Evolutionary conservation across 352 stramenopile species (phyloP).

Genomic region (Globisporangium nunn): DNA sequence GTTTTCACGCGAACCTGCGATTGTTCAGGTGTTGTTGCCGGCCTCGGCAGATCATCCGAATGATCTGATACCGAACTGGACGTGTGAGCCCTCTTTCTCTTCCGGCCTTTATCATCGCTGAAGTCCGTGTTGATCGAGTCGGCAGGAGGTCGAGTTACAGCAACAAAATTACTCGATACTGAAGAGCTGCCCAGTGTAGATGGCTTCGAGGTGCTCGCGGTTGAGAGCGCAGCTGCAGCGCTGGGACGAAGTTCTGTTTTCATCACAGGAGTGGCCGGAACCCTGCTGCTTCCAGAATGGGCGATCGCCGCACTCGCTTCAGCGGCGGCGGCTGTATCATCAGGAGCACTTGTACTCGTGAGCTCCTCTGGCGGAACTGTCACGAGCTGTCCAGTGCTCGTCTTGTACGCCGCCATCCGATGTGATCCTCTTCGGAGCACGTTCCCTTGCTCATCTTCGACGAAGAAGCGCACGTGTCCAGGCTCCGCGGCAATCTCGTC

Average conservation of each 20-base stretch:
- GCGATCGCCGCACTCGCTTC: no score
- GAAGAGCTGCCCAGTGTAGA: neutral
- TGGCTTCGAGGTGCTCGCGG: neutral
- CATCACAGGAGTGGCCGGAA: neutral
- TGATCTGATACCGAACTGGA: neutral
- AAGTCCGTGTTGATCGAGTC: neutral
- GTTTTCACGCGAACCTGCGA: neutral
- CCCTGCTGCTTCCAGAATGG: neutral
- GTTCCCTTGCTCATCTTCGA: conserved; percentile 28
- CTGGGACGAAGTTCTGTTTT: neutral
- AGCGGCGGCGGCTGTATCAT: neutral
- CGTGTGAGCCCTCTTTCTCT: neutral
- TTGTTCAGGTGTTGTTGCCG: neutral
- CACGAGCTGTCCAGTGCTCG: conserved; percentile 10
- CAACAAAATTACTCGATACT: neutral
- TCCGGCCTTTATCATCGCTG: neutral
- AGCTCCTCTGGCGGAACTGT: conserved; percentile 5
- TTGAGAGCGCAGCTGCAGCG: neutral
- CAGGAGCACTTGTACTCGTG: neutral
- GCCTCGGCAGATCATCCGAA: neutral
- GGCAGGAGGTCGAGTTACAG: neutral
- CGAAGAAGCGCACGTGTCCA: conserved; percentile 37
- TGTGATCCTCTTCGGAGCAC: conserved; percentile 34
- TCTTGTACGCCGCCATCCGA: conserved; percentile 20
- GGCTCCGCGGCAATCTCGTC: conserved; percentile 30